Evolutionary conservation across 768 basidiomycete genomes (phyloP).

Genomic region (Xerocomellus amylosporus): DNA sequence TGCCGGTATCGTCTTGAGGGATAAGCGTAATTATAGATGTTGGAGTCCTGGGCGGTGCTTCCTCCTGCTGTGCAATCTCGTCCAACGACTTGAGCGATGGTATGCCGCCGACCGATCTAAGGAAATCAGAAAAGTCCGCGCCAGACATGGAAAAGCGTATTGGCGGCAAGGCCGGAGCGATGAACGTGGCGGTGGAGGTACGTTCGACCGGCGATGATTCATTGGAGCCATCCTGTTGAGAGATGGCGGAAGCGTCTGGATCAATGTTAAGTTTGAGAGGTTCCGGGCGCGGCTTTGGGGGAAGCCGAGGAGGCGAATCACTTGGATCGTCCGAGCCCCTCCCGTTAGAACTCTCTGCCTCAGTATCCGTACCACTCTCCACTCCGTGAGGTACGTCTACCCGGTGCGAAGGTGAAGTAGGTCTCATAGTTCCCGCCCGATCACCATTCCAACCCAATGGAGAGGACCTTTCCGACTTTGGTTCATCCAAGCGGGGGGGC

Average conservation of each 20-base stretch:
- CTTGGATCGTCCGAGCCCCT: slow-evolving; percentile 27
- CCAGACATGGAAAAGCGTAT: slow-evolving; percentile 89
- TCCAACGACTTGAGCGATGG: slow-evolving; percentile 47
- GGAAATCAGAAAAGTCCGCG: slow-evolving; percentile 75
- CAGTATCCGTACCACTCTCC: slow-evolving; percentile 74
- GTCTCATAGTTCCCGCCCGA: slow-evolving; percentile 24
- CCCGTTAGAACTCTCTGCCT: slow-evolving; percentile 50
- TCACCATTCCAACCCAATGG: slow-evolving; percentile 22
- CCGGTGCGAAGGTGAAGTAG: slow-evolving; percentile 58
- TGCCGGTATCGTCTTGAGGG: slow-evolving; percentile 6
- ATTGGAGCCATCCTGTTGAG: slow-evolving; percentile 41
- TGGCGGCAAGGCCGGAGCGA: slow-evolving; percentile 83
- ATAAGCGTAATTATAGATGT: slow-evolving; percentile 19
- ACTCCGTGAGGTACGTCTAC: slow-evolving; percentile 71
- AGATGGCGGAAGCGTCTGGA: slow-evolving; percentile 13
- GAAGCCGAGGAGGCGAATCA: slow-evolving; percentile 40
- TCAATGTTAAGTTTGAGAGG: slow-evolving; percentile 28
- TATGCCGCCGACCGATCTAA: slow-evolving; percentile 55
- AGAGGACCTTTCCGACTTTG: slow-evolving; percentile 20
- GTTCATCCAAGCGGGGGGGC: slow-evolving; percentile 17
- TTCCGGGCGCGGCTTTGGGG: slow-evolving; percentile 41
- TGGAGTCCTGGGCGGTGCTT: slow-evolving; percentile 29
- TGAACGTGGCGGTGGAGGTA: slow-evolving; percentile 70
- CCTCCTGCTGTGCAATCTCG: slow-evolving; percentile 42
- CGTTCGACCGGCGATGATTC: slow-evolving; percentile 67